Conservation (phyloP, 2,329 filamentous ascomycete genomes). For the Diaporthe caulivora region DNA sequence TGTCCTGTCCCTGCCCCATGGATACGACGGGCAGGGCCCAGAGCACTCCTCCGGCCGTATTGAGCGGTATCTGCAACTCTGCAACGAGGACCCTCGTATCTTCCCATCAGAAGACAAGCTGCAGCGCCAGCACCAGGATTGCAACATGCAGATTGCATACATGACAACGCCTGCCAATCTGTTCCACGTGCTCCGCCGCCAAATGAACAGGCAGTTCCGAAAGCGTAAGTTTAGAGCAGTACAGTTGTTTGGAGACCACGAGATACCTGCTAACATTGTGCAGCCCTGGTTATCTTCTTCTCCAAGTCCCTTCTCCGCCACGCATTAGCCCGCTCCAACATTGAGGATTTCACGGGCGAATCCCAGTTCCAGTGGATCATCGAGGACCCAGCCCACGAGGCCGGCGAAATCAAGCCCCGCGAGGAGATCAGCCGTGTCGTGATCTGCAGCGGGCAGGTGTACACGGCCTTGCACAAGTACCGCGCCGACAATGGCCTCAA, state of each 20-base stretch:
- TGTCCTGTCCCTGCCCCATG: constrained; percentile 95
- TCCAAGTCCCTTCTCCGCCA: constrained; percentile 97
- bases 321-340: constrained; percentile 87
- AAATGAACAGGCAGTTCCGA: constrained; percentile 99
- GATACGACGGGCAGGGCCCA: constrained; percentile 97
- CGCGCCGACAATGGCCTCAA: constrained; percentile 87
- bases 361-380: constrained; percentile 98
- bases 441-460: constrained; percentile 95
- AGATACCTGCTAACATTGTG: constrained; percentile 42
- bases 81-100: constrained; percentile 95
- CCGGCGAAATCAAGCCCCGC: constrained; percentile 78
- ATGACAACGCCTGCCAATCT: constrained; percentile 96
- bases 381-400: constrained; percentile 85
- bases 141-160: constrained; percentile 98
- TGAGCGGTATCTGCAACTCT: constrained; percentile 96
- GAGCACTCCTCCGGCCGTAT: constrained; percentile 98
- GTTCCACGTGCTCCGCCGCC: constrained; percentile 95
- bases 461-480: constrained; percentile 90
- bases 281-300: constrained; percentile 97
- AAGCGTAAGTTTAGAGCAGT: constrained; percentile 78
- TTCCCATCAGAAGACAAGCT: constrained; percentile 92
- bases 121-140: constrained; percentile 97
- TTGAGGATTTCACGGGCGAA: constrained; percentile 91
- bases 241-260: constrained; percentile 20
- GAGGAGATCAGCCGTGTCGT: constrained; percentile 95